Base-by-base conservation (phyloP, 2,329 filamentous ascomycete species). In the Talaromyces pinophilus region DNA sequence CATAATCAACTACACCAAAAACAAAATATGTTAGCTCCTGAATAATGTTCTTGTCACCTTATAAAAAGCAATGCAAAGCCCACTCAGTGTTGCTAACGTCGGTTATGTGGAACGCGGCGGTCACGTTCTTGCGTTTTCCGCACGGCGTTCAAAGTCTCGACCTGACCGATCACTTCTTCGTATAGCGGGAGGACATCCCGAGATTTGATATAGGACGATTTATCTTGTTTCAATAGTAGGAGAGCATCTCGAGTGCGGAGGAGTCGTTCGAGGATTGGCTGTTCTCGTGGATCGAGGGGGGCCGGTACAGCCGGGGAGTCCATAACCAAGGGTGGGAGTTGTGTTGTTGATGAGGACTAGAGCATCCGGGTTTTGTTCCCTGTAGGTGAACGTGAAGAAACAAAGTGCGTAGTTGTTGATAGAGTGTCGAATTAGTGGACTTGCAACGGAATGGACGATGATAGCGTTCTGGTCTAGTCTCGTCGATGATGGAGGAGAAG, bases 121-220 rank as follows among this genome's bases (percentile, higher is more conserved):
- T 77, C 76, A 70, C 74, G 74, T 54, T 77, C 75, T 69, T 74
- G 74, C 54, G 82, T 81, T 69, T 81, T 82, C 57, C 86, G 85
- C 64, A 87, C 80, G 60, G 81, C 78, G 75, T 90, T 89, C 71
- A 90, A 80, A 59, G 81, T 78, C 63, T 86, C 84, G 42, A 90
- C 86, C 74, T 89, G 85, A 67, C 84, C 82, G 55, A 88, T 85
- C 57, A 89, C 82, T 67, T 85, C 80, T 68, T 87, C 82, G 73
- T 89, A 89, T 62, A 87, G 79, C 25, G 83, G 81, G 48, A 89
- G 76, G 1, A 90, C 86, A 81, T 90, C 87, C 67, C 87, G 84
- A 69, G 86, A 88, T 74, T 88, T 88, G 75, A 90, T 85, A 73
- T 90, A 89, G 17, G 85, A 88, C 33, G 85, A 86, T 69, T 90